Base-by-base conservation (phyloP, 331 rosid genomes). In the Quercus tomentella region DNA sequence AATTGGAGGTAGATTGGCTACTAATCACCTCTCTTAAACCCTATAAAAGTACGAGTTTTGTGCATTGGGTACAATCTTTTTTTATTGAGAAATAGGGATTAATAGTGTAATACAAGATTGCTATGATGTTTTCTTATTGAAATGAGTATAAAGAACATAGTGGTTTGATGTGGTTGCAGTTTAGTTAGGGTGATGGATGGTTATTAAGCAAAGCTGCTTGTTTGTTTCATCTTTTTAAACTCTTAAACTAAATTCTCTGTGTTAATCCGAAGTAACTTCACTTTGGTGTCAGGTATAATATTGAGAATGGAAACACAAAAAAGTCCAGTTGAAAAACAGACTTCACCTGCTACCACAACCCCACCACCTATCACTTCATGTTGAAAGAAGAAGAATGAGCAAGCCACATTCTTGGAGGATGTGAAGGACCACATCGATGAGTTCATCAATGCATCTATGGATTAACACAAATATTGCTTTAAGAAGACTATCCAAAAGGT, bases 341-440 rank as follows among this genome's bases (percentile, higher is more conserved):
- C 65, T 54, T 22, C 77, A 75, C 22, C 81, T 4, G 26, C 18
- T 70, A 75, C 86, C 28, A 45, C 62, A 72, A 23, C 73, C 33
- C 56, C 82, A 14, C 54, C 17, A 4, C 5, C 79, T 16, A 75
- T 65, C 22, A 33, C 91, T 51, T 89, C 93, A 15, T 91, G 97
- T 72, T 85, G 94, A 76, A 94, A 82, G 89, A 94, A 89, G 87
- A 92, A 91, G 85, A 84, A 18, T 0, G 92, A 91, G 43, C 87
- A 92, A 74, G 97, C 89, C 66, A 79, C 89, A 63, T 91, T 94
- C 83, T 72, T 94, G 83, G 92, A 94, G 71, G 97, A 94, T 76
- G 26, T 89, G 54, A 92, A 92, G 85, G 97, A 91, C 84, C 98
- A 94, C 83, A 88, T 92, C 41, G 93, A 94, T 26, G 97, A 94